Evolutionary conservation across 1,139 yeast species (phyloP).

Genomic region (Geotrichum macrosporum): DNA sequence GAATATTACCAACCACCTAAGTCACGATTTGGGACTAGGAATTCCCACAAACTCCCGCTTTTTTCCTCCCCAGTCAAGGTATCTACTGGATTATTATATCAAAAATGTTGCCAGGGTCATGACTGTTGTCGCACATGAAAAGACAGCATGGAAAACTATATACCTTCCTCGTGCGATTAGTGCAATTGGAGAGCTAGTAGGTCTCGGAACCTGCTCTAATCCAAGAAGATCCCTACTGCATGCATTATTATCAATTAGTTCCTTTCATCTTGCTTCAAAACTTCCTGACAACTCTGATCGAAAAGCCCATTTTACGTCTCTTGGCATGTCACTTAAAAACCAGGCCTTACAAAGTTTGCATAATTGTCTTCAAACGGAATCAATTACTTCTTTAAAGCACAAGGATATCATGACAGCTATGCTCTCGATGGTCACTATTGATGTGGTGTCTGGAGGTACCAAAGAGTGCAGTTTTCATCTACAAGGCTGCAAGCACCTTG

Average conservation of each 20-base stretch:
- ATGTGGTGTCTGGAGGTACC: conserved; percentile 90
- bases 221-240: conserved; percentile 75
- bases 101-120: conserved; percentile 78
- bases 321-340: conserved; percentile 68
- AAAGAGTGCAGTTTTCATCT: conserved; percentile 75
- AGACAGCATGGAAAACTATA: conserved; percentile 83
- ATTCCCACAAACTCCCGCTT: conserved; percentile 58
- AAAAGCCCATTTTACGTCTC: conserved; percentile 63
- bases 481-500: conserved; percentile 71
- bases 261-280: conserved; percentile 73
- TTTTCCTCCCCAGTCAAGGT: conserved; percentile 45
- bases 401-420: conserved; percentile 82
- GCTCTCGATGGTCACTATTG: conserved; percentile 81
- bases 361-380: conserved; percentile 52
- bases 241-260: conserved; percentile 76
- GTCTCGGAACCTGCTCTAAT: conserved; percentile 67
- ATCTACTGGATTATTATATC: conserved; percentile 67
- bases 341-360: conserved; percentile 70
- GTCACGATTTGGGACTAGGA: conserved; percentile 18
- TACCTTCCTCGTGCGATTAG: conserved; percentile 76
- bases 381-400: conserved; percentile 44
- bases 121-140: conserved; percentile 79
- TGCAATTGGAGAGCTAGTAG: conserved; percentile 77
- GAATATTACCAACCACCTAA: conserved; percentile 11
- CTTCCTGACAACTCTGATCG: conserved; percentile 58